These are phyloP conservation scores for Citrus medica DNA, from an alignment of 345 rosid genomes.

Conservation along the genomic window DNA sequence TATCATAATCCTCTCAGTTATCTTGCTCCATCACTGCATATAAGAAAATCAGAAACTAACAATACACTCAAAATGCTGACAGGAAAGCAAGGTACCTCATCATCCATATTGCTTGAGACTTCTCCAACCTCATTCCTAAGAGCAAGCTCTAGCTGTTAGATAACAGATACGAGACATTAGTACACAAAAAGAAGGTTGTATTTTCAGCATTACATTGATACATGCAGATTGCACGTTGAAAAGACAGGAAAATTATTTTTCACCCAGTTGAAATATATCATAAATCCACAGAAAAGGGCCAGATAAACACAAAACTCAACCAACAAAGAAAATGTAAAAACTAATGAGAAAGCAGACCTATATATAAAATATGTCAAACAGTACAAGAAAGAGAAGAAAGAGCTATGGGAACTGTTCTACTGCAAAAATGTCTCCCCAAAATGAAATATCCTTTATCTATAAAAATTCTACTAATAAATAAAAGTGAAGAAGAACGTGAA, in stretches of 20 bases:
- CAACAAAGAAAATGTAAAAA: not conserved
- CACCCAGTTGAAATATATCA: not conserved
- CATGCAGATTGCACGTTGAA: not conserved
- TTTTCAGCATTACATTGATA: not conserved
- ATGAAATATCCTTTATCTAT: not conserved
- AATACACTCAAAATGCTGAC: not conserved
- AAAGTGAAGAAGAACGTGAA: not conserved
- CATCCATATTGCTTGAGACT: conserved; percentile 35
- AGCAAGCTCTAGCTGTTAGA: conserved; percentile 73
- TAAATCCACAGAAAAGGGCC: not conserved
- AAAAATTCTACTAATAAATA: not conserved
- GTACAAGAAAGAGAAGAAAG: not conserved
- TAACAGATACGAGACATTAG: conserved; percentile 12
- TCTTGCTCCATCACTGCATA: not conserved
- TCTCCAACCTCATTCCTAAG: conserved; percentile 60
- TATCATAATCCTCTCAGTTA: not conserved
- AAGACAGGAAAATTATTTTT: not conserved
- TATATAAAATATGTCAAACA: not conserved
- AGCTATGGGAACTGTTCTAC: not conserved
- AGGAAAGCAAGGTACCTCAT: conserved; percentile 51
- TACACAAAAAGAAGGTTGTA: not conserved
- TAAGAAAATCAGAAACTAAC: not conserved
- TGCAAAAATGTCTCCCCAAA: not conserved
- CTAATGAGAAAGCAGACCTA: not conserved
- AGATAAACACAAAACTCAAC: not conserved